Percentiles rank a stretch among this genome's conserved stretches.
These are phyloP conservation scores for Artemisia annua DNA, from an alignment of 129 eudicot genomes.

Conservation along the genomic window DNA sequence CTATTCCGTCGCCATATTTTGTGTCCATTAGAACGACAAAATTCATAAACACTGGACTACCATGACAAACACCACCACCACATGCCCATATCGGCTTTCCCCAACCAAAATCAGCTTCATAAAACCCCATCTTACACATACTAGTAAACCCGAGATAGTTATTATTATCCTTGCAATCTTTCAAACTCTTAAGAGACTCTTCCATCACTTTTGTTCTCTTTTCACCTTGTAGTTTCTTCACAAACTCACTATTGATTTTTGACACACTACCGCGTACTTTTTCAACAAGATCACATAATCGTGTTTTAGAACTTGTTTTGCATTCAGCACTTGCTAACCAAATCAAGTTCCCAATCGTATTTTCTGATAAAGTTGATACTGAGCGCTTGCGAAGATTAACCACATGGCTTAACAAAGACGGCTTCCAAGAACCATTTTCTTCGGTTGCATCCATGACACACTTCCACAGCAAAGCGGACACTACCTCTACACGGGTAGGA, in stretches of 20 bases:
- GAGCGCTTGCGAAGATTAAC: constrained; percentile 58
- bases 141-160: constrained; percentile 45
- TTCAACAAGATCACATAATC: constrained; percentile 33
- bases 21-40: constrained; percentile 56
- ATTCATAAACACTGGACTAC: constrained; percentile 50
- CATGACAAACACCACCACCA: constrained; percentile 38
- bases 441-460: constrained; percentile 39
- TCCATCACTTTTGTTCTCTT: constrained; percentile 42
- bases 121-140: constrained; percentile 67
- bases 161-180: constrained; percentile 32
- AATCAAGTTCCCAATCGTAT: constrained; percentile 61
- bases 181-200: constrained; percentile 36
- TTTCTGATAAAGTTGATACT: constrained; percentile 33
- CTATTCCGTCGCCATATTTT: constrained; percentile 56
- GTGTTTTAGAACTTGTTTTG: not conserved
- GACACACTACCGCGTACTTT: constrained; percentile 44
- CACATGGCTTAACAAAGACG: constrained; percentile 50
- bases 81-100: constrained; percentile 78
- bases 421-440: constrained; percentile 32
- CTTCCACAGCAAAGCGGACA: constrained; percentile 55
- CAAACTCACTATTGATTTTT: constrained; percentile 45
- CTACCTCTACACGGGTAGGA: constrained; percentile 51
- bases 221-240: constrained; percentile 47
- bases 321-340: constrained; percentile 56
- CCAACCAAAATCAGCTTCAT: constrained; percentile 75